Base-by-base conservation (phyloP, 1,284 basidiomycete genomes). In the Microbotryomycetes sp. region DNA sequence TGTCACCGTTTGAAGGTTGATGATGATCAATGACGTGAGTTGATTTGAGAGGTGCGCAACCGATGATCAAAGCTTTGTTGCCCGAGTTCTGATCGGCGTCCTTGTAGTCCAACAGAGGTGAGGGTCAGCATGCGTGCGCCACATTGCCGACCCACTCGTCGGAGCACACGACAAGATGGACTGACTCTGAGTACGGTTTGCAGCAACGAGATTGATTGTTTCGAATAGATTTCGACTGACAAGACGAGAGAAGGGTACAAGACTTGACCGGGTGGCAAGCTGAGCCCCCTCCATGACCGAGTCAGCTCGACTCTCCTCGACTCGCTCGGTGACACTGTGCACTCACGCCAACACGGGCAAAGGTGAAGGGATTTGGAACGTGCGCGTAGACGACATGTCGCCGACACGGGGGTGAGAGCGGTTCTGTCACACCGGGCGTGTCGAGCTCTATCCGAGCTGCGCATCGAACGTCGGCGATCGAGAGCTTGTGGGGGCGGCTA, bases 11-110 rank as follows among this genome's bases (percentile, higher is more conserved):
- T 45, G 46, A 32, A 54, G 31, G 26, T 54, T 26, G 15, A 1
- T n/a, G n/a, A 23, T 25, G 22, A 31, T 52, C 58, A 6, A 9
- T 19, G 29, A 29, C 12, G 26, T 14, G 3, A 4, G 6, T 32
- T 0, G 55, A 49, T 47, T 63, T 66, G 52, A 68, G 56, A 12
- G 69, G 69, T 2, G 64, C 62, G 58, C 65, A 68, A 29, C 60
- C 69, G 42, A 71, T 36, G 50, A 69, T 16, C 45, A 64, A 36
- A 42, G 54, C 15, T 46, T 53, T 59, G 49, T 48, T 46, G n/a
- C 58, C 51, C 6, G 58, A 26, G 12, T 53, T 15, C 31, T 50
- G 46, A 19, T 58, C 56, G 29, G 56, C 48, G n/a, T 58, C 56
- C 56, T 58, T 48, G 23, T 31, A 15, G 23, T 4, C 12, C 2